Evolutionary conservation across 306 rosid species (phyloP).

Genomic region (Erythrophleum fordii): DNA sequence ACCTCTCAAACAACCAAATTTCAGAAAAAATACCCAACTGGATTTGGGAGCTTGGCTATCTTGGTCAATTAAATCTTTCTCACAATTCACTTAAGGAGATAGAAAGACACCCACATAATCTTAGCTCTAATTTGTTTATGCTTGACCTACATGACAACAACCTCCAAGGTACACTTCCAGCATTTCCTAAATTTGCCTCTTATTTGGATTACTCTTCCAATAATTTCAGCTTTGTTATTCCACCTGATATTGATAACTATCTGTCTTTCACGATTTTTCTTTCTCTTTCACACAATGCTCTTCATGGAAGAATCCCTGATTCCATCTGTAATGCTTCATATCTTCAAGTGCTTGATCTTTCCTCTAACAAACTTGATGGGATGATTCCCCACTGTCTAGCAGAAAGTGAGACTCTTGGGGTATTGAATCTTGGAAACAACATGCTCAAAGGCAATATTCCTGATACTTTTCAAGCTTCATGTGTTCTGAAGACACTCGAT

Average conservation of each 20-base stretch:
- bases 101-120: slow-evolving; percentile 9
- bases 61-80: slow-evolving; percentile 46
- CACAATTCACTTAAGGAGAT: slow-evolving; percentile 24
- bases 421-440: slow-evolving; percentile 40
- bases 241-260: slow-evolving; percentile 9
- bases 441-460: slow-evolving; percentile 24
- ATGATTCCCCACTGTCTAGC: slow-evolving; percentile 41
- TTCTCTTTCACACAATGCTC: slow-evolving; percentile 33
- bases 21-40: slow-evolving; percentile 51
- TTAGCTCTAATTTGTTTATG: rapidly evolving
- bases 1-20: slow-evolving; percentile 58
- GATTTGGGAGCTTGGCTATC: slow-evolving; percentile 48
- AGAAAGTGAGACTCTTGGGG: background rate
- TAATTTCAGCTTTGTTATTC: slow-evolving; percentile 46
- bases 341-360: slow-evolving; percentile 49
- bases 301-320: slow-evolving; percentile 34
- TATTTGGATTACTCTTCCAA: slow-evolving; percentile 54
- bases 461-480: slow-evolving; percentile 14
- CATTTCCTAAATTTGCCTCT: rapidly evolving
- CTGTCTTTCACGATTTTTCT: background rate
- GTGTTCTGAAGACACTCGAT: slow-evolving; percentile 39
- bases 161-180: slow-evolving; percentile 42
- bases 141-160: slow-evolving; percentile 54
- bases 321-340: slow-evolving; percentile 39
- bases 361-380: slow-evolving; percentile 29